These are phyloP conservation scores for Pezicula neosporulosa DNA, from an alignment of 2,329 filamentous ascomycete genomes.

Conservation along the genomic window DNA sequence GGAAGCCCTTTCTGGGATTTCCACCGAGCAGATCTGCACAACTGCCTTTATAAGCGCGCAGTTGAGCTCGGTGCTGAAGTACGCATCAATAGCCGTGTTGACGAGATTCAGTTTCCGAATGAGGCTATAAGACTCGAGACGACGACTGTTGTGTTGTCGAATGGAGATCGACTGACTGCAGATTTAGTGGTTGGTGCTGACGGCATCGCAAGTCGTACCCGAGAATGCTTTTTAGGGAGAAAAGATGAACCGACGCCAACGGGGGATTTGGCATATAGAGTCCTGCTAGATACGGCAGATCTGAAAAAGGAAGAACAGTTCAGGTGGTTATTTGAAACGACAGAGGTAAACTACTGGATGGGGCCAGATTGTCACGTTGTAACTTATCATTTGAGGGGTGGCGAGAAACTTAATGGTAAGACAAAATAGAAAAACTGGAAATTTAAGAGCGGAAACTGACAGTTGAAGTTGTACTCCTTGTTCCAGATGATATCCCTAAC, in stretches of 20 bases:
- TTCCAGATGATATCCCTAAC: conserved; percentile 26
- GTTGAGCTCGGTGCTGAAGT: conserved; percentile 31
- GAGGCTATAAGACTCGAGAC: conserved; percentile 17
- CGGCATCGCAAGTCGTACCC: conserved; percentile 33
- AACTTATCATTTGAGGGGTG: conserved; percentile 34
- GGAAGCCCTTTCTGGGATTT: conserved; percentile 35
- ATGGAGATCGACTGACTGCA: conserved; percentile 23
- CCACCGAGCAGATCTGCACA: conserved; percentile 40
- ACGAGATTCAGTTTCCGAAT: conserved; percentile 11
- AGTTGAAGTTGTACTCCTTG: conserved; percentile 34
- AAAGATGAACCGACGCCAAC: conserved; percentile 42
- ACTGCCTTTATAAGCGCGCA: conserved; percentile 34
- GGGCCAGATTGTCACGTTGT: conserved; percentile 41
- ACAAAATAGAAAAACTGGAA: too few relatives aligned
- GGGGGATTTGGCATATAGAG: conserved; percentile 37
- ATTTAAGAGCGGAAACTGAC: too few relatives aligned
- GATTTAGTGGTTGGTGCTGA: conserved; percentile 35
- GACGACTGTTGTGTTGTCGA: conserved; percentile 16
- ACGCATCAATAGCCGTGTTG: conserved; percentile 32
- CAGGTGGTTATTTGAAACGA: conserved; percentile 29
- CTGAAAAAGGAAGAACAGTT: conserved; percentile 35
- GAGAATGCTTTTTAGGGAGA: conserved; percentile 34
- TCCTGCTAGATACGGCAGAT: conserved; percentile 36
- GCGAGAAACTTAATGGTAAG: conserved; percentile 32
- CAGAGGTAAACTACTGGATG: conserved; percentile 41